These are phyloP conservation scores for Raddia distichophylla DNA, from an alignment of 176 grass and related monocot genomes.

Conservation along the genomic window DNA sequence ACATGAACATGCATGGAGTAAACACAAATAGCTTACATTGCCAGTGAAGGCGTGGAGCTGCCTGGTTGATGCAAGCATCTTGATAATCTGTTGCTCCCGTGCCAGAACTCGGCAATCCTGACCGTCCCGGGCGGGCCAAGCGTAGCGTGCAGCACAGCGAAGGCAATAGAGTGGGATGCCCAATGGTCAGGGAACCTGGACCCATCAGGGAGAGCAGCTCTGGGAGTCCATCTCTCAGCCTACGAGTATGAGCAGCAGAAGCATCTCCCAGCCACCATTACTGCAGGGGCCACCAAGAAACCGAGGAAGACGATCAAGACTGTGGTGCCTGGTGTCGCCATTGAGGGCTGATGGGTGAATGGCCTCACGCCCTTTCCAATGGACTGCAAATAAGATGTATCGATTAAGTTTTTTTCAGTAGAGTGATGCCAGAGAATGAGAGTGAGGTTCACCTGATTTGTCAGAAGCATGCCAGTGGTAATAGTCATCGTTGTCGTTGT, in stretches of 20 bases:
- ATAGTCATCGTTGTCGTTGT: not conserved
- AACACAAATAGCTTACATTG: conserved; percentile 2
- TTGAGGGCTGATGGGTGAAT: conserved; percentile 28
- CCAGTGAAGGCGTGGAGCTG: not conserved
- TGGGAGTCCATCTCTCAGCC: conserved; percentile 64
- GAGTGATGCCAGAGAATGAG: not conserved
- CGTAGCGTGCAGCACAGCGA: conserved; percentile 81
- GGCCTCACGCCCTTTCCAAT: not conserved
- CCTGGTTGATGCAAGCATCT: conserved; percentile 15
- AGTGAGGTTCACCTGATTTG: not conserved
- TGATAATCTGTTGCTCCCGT: conserved; percentile 1
- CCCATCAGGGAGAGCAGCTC: conserved; percentile 49
- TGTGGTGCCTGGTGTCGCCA: conserved; percentile 31
- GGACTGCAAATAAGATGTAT: conserved; percentile 29
- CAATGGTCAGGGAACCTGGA: conserved; percentile 30
- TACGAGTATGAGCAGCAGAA: conserved; percentile 42
- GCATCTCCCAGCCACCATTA: conserved; percentile 22
- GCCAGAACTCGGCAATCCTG: conserved; percentile 64
- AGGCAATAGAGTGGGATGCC: conserved; percentile 59
- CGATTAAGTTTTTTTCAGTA: not conserved
- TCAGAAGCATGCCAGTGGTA: not conserved
- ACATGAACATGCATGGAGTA: not conserved
- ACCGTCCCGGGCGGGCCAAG: conserved; percentile 67
- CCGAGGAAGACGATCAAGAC: conserved; percentile 35
- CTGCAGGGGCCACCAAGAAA: conserved; percentile 40